phyloP scores from a whole-genome alignment of 306 rosid genomes.

The Cajanus cajan region DNA sequence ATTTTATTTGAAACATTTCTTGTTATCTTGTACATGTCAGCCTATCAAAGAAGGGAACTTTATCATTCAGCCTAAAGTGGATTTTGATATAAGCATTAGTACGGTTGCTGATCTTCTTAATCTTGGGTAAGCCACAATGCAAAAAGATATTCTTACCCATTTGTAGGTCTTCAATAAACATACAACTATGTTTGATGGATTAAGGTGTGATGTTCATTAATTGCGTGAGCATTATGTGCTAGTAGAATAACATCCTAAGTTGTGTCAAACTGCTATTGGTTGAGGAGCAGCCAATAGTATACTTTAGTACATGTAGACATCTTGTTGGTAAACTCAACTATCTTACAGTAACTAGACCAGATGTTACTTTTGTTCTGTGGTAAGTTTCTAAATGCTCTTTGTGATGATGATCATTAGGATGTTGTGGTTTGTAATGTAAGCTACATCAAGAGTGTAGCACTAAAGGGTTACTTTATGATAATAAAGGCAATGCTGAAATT shows the following conservation, averaged over 20 bases:
- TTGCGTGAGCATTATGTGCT: neutral
- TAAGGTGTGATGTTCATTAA: conserved; percentile 21
- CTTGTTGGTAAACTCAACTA: neutral
- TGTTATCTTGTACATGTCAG: conserved; percentile 45
- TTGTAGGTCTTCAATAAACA: conserved; percentile 12
- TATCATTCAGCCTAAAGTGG: conserved; percentile 99
- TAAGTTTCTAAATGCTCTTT: too few relatives aligned
- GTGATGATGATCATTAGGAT: too few relatives aligned
- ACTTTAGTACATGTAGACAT: neutral
- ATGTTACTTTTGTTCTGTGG: neutral
- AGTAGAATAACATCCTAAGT: neutral
- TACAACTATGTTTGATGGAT: conserved; percentile 11
- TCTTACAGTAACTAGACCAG: neutral
- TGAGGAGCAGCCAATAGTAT: neutral
- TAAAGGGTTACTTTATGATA: too few relatives aligned
- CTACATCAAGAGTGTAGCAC: too few relatives aligned
- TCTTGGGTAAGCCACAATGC: conserved; percentile 74
- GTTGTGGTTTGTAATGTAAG: too few relatives aligned
- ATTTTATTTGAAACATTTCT: neutral
- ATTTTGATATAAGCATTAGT: conserved; percentile 91
- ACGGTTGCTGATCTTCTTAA: conserved; percentile 97
- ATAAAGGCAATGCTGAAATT: too few relatives aligned
- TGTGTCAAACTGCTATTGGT: neutral
- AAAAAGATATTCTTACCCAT: neutral
- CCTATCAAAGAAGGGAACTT: conserved; percentile 98